phyloP scores from a whole-genome alignment of 306 rosid genomes.

The Lathyrus tuberosus region DNA sequence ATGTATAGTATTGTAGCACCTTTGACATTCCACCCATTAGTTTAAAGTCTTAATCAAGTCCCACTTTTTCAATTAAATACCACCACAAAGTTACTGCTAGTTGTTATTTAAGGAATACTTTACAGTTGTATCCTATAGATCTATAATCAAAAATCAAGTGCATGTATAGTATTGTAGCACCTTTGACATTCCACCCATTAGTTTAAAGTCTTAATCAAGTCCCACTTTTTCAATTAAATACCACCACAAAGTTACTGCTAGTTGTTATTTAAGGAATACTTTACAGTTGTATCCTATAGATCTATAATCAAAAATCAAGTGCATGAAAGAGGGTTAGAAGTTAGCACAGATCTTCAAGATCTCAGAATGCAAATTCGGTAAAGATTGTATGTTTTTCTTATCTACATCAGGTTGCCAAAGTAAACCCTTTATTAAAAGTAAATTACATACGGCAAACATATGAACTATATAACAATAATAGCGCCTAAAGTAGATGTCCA shows the following conservation, averaged over 20 bases:
- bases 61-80: conserved; percentile 21
- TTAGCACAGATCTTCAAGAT: not conserved
- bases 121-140: not conserved
- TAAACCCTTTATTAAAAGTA: not conserved
- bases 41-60: conserved; percentile 1
- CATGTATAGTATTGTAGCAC: conserved; percentile 20
- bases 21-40: conserved; percentile 4
- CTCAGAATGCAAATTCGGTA: not conserved
- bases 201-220: not conserved
- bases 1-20: conserved; percentile 20
- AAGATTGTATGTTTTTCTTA: not conserved
- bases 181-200: conserved; percentile 7
- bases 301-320: not conserved
- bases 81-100: not conserved
- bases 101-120: not conserved
- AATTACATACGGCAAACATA: conserved; percentile 3
- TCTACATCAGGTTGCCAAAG: conserved; percentile 13
- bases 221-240: conserved; percentile 20
- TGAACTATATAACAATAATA: not conserved
- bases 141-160: too few species aligned
- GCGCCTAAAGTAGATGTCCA: conserved; percentile 16
- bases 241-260: conserved; percentile 1
- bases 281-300: not conserved
- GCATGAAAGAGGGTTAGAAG: not conserved
- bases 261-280: not conserved